These are phyloP conservation scores for Yamadazyma siamensis DNA, from an alignment of 1,139 yeast species.

Conservation along the genomic window DNA sequence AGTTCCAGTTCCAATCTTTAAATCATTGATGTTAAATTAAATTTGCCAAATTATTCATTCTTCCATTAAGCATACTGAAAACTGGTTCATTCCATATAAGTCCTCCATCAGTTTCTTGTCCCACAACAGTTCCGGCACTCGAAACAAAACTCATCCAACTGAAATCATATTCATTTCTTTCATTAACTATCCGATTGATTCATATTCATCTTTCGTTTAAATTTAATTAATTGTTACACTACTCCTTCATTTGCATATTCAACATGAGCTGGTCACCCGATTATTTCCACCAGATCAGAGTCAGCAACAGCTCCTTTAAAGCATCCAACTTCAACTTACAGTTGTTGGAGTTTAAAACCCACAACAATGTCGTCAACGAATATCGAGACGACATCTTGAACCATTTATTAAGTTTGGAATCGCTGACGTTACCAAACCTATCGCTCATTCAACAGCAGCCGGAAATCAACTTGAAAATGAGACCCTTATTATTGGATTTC, in stretches of 20 bases:
- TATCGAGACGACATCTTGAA: slow-evolving; percentile 40
- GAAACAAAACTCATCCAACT: not conserved
- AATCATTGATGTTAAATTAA: no score
- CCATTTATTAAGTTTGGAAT: slow-evolving; percentile 35
- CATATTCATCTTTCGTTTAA: slow-evolving; percentile 8
- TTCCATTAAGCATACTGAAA: no score
- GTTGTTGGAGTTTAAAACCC: slow-evolving; percentile 42
- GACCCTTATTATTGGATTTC: slow-evolving; percentile 50
- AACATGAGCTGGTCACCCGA: slow-evolving; percentile 29
- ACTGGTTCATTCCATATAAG: no score
- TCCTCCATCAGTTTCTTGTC: no score
- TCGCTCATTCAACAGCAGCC: slow-evolving; percentile 49
- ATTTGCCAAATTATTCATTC: no score
- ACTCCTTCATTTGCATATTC: no score
- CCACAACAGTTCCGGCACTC: no score
- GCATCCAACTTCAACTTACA: slow-evolving; percentile 33
- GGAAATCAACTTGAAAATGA: slow-evolving; percentile 47
- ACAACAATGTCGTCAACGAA: slow-evolving; percentile 34
- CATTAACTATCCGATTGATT: slow-evolving; percentile 8
- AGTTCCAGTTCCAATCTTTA: no score
- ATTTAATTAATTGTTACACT: no score
- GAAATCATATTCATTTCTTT: slow-evolving; percentile 8
- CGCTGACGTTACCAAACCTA: slow-evolving; percentile 33
- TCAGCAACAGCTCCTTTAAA: slow-evolving; percentile 29
- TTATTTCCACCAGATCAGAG: slow-evolving; percentile 34